These are phyloP conservation scores for Syzygium oleosum DNA, from an alignment of 345 rosid genomes.

Conservation along the genomic window DNA sequence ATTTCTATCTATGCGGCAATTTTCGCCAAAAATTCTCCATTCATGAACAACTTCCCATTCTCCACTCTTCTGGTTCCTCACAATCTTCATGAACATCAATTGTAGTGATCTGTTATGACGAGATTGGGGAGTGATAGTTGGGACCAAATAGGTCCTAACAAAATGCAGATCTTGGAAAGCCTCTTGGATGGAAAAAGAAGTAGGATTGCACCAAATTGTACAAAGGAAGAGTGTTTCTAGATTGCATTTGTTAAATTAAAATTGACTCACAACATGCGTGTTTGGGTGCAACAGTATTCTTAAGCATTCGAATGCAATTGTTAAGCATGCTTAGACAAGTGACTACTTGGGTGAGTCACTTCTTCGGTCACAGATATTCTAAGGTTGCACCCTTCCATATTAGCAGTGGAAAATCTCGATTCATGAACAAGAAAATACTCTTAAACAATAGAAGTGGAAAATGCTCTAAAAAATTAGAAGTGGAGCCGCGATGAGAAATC, in stretches of 20 bases:
- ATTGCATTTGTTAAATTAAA: not conserved
- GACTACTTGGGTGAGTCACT: not conserved
- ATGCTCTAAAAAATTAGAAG: too few species aligned
- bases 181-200: not conserved
- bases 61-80: not conserved
- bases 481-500: not conserved
- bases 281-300: not conserved
- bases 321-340: not conserved
- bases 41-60: not conserved
- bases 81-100: not conserved
- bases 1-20: too few species aligned
- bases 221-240: not conserved
- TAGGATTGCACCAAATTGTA: not conserved
- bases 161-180: not conserved
- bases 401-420: not conserved
- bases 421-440: not conserved
- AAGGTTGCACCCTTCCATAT: not conserved
- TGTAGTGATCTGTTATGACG: not conserved
- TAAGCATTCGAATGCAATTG: not conserved
- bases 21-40: not conserved
- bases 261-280: not conserved
- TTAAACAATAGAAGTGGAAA: too few species aligned
- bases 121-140: fast-evolving
- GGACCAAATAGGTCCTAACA: not conserved
- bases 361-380: not conserved